Base-by-base conservation (phyloP, 495 filamentous ascomycete genomes). In the Friedmanniomyces simplex region DNA sequence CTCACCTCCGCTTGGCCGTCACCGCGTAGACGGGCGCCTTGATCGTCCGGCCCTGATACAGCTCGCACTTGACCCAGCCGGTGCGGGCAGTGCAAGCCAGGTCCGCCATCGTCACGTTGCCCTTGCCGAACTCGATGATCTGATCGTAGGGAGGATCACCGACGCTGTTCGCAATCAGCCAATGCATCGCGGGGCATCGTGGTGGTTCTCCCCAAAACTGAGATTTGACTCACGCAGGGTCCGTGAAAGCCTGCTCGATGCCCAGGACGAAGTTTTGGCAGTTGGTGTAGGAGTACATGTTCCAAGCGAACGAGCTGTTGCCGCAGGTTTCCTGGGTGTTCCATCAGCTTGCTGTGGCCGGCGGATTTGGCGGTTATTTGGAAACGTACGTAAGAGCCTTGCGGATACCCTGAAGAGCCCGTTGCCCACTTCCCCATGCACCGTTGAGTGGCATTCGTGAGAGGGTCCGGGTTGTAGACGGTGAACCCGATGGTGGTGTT, bases 261-360 rank as follows among this genome's bases (percentile, higher is more conserved):
- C 46, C 39, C 2, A 65, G 36, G 1, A 45, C 28, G 54, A 62
- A 62, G 21, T 28, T 11, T 1, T 20, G 21, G 20, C 52, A 39
- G 28, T 41, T 47, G 11, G 25, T 46, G 52, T 37, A 65, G 24
- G 20, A 14, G 18, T 22, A 43, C 39, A 65, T 55, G 42, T 62
- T 51, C 59, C 59, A 63, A 1, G 50, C 63, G 39, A 62, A 57
- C 18, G 55, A 41, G 58, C 24, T 45, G 59, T 63, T 60, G 49
- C 55, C 65, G 60, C 26, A 64, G n/a, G 36, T 16, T 18, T 42
- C 6, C 51, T 64, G 41, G n/a, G n/a, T 22, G 2, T 24, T 49
- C 28, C 4, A 28, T 49, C 46, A 49, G 46, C 46, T n/a, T n/a
- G n/a, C n/a, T n/a, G n/a, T n/a, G n/a, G n/a, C n/a, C n/a, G n/a